A percentile compares a stretch with the other conserved stretches of the same genome.
phyloP scores from a whole-genome alignment of 2,329 filamentous ascomycete species.

The Helminthosporium solani region DNA sequence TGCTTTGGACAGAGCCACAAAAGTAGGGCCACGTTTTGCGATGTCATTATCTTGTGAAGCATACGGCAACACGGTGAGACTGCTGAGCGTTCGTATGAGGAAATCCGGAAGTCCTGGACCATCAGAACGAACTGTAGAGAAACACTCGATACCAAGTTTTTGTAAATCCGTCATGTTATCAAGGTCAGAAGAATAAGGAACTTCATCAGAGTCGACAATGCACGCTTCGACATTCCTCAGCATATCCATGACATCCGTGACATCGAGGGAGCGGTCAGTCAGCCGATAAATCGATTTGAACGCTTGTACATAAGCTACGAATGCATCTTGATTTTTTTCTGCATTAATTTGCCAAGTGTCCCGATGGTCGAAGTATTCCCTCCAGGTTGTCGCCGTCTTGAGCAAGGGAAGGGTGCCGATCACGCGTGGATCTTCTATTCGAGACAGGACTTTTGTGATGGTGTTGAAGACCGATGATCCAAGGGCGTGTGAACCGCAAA shows the following conservation, averaged over 20 bases:
- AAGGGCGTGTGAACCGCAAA: slow-evolving; percentile 42
- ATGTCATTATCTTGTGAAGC: slow-evolving; percentile 27
- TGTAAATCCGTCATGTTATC: slow-evolving; percentile 75
- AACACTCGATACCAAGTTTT: slow-evolving; percentile 64
- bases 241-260: slow-evolving; percentile 62
- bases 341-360: slow-evolving; percentile 20
- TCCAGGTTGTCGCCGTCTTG: slow-evolving; percentile 40
- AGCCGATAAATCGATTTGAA: slow-evolving; percentile 78
- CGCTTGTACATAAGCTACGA: slow-evolving; percentile 79
- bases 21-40: slow-evolving; percentile 64
- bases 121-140: slow-evolving; percentile 68
- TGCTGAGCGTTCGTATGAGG: slow-evolving; percentile 68
- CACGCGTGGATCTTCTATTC: slow-evolving; percentile 19
- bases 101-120: slow-evolving; percentile 64
- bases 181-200: slow-evolving; percentile 69
- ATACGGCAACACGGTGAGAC: slow-evolving; percentile 72
- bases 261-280: slow-evolving; percentile 63
- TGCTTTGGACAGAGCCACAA: slow-evolving; percentile 83
- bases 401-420: slow-evolving; percentile 29
- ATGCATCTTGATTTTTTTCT: slow-evolving; percentile 69
- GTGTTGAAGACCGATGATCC: slow-evolving; percentile 46
- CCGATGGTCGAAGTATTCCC: slow-evolving; percentile 31
- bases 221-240: slow-evolving; percentile 70
- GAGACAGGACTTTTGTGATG: slow-evolving; percentile 43
- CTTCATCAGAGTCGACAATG: slow-evolving; percentile 67